Evolutionary conservation across 164 flowering plant species (phyloP), one percentile per base, ranked within the genome.

Genomic region (Magnolia changhungtana): DNA sequence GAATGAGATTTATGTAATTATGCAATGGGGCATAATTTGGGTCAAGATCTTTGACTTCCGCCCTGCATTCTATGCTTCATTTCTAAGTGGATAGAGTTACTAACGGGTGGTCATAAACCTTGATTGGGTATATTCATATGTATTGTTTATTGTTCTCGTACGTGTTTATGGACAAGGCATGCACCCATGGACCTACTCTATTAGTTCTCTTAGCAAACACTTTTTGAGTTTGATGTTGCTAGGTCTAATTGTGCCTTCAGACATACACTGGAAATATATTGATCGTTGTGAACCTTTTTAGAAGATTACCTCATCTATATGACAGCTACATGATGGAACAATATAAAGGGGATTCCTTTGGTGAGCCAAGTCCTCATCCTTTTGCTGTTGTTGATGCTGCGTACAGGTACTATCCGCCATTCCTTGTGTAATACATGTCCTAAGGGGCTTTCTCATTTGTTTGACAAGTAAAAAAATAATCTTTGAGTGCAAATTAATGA

Each of bases 371-470:
- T 80, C 99, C 99, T 52, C 99, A 96, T 81, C 99, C 98, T 51
- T 96, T 94, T 87, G 99, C 99, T 74, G 88, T 96, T 81, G 99
- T 98, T 50, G 99, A 94, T 94, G 95, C 94, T 80, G 93, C 99
- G 76, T 96, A 96, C 80, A 91, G 99, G 99, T 91, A 81, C 19
- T 67, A 14, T 74, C 13, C 45, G 59, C n/a, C 49, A 6, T 31
- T 67, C n/a, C 49, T n/a, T 7, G 18, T 13, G 18, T 29, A 67
- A 67, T 67, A 23, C 13, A 67, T 10, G 70, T 31, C 4, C 70
- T 67, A 9, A 14, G 8, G 59, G 4, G 49, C 27, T 67, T 29
- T 27, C 49, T 6, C n/a, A 27, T 67, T 67, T 67, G 70, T 67
- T n/a, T 65, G 9, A 27, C 49, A 31, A 31, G 16, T 16, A 67